Percentiles rank a stretch among this genome's conserved stretches.
These are phyloP conservation scores for Triglochin maritima DNA, from an alignment of 106 monocot species.

Conservation along the genomic window DNA sequence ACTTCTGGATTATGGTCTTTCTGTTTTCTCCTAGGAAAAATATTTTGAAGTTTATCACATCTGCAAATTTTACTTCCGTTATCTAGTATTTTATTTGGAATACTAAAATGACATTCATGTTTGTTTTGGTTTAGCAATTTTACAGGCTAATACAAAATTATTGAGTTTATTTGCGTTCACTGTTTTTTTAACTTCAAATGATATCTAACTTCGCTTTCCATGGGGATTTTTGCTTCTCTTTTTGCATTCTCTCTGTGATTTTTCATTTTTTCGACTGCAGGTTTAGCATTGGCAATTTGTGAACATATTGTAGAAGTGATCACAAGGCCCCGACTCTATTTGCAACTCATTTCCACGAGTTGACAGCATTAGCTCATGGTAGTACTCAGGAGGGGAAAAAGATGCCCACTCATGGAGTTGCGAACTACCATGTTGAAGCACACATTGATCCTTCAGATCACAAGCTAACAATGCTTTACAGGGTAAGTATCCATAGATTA, in stretches of 20 bases:
- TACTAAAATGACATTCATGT: too few species aligned
- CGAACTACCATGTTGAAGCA: slow-evolving; percentile 97
- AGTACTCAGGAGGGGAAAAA: slow-evolving; percentile 9
- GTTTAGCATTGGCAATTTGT: slow-evolving; percentile 98
- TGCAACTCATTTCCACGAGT: slow-evolving; percentile 98
- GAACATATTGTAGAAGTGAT: slow-evolving; percentile 83
- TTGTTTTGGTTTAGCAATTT: too few species aligned
- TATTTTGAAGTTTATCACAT: too few species aligned
- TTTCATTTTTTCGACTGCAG: slow-evolving; percentile 24
- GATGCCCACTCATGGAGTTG: slow-evolving; percentile 36
- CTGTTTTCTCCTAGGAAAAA: too few species aligned
- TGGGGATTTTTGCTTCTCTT: too few species aligned
- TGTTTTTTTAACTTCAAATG: too few species aligned
- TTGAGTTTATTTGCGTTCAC: too few species aligned
- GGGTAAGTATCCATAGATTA: slow-evolving; percentile 28
- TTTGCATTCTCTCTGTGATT: not conserved
- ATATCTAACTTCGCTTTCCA: too few species aligned
- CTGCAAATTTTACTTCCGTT: too few species aligned
- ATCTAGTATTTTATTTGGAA: too few species aligned
- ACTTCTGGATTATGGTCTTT: too few species aligned
- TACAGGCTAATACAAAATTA: too few species aligned
- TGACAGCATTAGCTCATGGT: slow-evolving; percentile 74
- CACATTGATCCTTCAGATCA: slow-evolving; percentile 79
- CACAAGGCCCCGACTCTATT: slow-evolving; percentile 81
- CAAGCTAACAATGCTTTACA: slow-evolving; percentile 94